Percentiles rank a stretch among this genome's conserved stretches.
These are phyloP conservation scores for Pleurozium schreberi DNA, from an alignment of 225 moss, liverwort and hornwort genomes.

Conservation along the genomic window DNA sequence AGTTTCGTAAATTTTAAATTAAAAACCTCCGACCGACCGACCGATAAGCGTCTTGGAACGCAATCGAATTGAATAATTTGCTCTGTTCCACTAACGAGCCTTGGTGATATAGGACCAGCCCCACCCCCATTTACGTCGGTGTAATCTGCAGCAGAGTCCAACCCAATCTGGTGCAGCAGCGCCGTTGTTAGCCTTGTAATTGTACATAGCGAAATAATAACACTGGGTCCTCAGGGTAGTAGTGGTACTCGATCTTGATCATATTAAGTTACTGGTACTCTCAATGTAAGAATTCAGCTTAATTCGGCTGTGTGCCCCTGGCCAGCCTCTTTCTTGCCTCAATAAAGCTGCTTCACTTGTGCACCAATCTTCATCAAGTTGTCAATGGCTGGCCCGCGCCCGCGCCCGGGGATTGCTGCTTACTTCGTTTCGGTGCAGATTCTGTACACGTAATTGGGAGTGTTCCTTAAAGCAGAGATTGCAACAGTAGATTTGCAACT, in stretches of 20 bases:
- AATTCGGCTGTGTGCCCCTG: not conserved
- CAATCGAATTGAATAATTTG: conserved; percentile 1
- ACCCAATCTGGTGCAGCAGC: not conserved
- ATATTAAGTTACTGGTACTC: not conserved
- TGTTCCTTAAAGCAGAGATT: not conserved
- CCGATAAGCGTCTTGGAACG: conserved; percentile 9
- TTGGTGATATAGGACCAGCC: not conserved
- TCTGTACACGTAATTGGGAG: not conserved
- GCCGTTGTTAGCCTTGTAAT: not conserved
- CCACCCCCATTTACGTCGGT: not conserved
- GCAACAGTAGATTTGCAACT: not conserved
- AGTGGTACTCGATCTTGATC: not conserved
- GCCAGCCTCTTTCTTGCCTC: not conserved
- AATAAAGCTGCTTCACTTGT: conserved; percentile 24
- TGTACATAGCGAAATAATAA: conserved; percentile 16
- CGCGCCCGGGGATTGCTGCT: not conserved
- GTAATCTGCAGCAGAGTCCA: not conserved
- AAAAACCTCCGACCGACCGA: not conserved
- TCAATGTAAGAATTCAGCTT: not conserved
- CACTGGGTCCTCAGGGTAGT: not conserved
- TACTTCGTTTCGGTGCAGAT: not conserved
- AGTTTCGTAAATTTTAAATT: not conserved
- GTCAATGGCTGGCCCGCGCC: not conserved
- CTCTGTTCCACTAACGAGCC: not conserved
- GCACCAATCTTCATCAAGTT: not conserved